Base-by-base conservation (phyloP, 805 yeast genomes). In the Wickerhamiella occidentalis region DNA sequence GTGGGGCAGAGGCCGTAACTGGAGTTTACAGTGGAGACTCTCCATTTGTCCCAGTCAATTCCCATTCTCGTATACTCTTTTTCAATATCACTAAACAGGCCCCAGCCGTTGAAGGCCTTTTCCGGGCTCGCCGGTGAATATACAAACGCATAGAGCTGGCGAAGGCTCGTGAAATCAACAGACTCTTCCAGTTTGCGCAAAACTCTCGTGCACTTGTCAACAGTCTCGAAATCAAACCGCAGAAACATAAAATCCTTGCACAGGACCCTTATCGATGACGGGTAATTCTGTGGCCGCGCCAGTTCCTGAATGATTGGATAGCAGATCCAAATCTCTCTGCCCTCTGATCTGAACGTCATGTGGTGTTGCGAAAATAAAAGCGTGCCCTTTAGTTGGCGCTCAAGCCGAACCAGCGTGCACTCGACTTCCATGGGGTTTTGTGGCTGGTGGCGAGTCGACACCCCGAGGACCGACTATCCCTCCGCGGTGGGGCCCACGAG, bases 201-300 rank as follows among this genome's bases (percentile, higher is more conserved):
- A 1, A 80, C 94, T 49, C 82, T 90, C 26, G 69, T 68, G 51
- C 94, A 82, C 28, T 76, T 71, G 7, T 62, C 55, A 36, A 78
- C 80, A 56, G 73, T 71, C 19, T 62, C 62, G 61, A 92, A 85
- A 59, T 85, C 92, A 55, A 90, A 73, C 8, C 94, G 78, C 47
- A 87, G 69, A 58, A 76, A 82, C 17, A 88, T 81, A 64, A 85
- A 90, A 64, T 90, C 97, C 54, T 86, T 78, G 60, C 96, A 85
- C 36, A 79, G 75, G 9, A 90, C 60, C 43, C 94, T 75, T 42
- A 90, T 66, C 52, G 78, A 77, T 40, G 47, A 25, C 49, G 51
- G 45, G 18, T 53, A 48, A 51, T 53, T 47, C 15, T 52, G 30
- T 44, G 55, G 35, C 36, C 61, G 55, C 42, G 57, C 56, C 22